Evolutionary conservation across 2,329 filamentous ascomycete genomes (phyloP).

Genomic region (Ophiostoma sp.): DNA sequence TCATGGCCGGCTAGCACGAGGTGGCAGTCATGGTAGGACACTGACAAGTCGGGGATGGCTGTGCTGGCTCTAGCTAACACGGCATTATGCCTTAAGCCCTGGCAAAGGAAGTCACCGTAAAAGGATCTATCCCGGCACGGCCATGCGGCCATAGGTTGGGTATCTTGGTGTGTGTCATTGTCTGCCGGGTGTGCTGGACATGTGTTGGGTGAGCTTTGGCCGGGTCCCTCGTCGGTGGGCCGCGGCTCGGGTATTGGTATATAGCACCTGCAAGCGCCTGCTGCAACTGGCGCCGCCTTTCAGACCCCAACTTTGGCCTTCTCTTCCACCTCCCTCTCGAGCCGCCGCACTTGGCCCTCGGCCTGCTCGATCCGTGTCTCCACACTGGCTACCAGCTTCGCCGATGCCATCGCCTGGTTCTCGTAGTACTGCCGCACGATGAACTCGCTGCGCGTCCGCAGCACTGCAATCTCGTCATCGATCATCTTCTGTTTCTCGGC

Average conservation of each 20-base stretch:
- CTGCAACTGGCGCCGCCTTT: not conserved
- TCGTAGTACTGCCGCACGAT: conserved; percentile 69
- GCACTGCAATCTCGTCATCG: conserved; percentile 55
- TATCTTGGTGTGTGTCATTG: not conserved
- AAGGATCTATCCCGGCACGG: not conserved
- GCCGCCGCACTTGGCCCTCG: conserved; percentile 60
- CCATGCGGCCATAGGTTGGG: not conserved
- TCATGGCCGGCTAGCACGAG: not conserved
- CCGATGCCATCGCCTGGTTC: conserved; percentile 60
- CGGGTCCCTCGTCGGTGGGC: not conserved
- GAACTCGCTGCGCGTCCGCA: conserved; percentile 58
- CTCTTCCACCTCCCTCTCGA: conserved; percentile 39
- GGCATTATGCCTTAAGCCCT: not conserved
- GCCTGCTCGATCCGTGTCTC: conserved; percentile 61
- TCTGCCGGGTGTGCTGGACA: not conserved
- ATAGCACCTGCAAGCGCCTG: not conserved
- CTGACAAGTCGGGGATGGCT: not conserved
- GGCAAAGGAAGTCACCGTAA: not conserved
- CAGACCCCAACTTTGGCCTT: conserved; percentile 6
- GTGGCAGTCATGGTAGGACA: not conserved
- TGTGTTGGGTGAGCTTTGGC: not conserved
- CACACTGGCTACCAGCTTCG: conserved; percentile 63
- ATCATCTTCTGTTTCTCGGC: conserved; percentile 58
- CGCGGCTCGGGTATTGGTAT: not conserved
- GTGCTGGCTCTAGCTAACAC: not conserved